Base-by-base conservation (phyloP, 352 stramenopile genomes). In the Pythium periplocum region DNA sequence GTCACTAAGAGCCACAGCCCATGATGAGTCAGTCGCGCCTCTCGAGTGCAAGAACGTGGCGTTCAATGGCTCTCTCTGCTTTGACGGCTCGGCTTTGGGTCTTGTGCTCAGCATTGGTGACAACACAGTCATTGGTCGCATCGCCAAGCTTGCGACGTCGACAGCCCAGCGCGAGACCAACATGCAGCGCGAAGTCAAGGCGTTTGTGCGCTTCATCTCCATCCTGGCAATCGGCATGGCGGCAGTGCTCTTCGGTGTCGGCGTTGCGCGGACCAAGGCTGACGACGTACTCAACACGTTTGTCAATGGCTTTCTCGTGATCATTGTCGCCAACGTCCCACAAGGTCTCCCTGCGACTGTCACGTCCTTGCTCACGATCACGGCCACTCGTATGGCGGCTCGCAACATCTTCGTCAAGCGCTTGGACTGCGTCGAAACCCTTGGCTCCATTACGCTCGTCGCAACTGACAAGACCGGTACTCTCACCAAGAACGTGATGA, bases 391-490 rank as follows among this genome's bases (percentile, higher is more conserved):
- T 55, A 73, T 69, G 30, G 17, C 17, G 17, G 17, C 73, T 96
- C 42, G 72, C 71, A 12, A 26, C 17, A 26, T 26, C 17, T 26
- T 26, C 17, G 17, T 26, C 17, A 26, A 26, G 17, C 17, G 17
- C 68, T 84, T 97, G 4, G 78, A 86, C 34, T 87, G 87, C 33
- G 90, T 97, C 53, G 82, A 97, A 59, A 85, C 90, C 8, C 64
- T 97, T 48, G 87, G 84, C 2, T 74, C 71, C 38, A 95, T 96
- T 70, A 72, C 69, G 41, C 69, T 96, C 30, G 74, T 97, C 26
- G 96, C 88, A 35, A 94, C 83, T 0, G 92, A 98, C 68, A 97
- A 96, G 67, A 97, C 87, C 6, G 87, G 86, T 26, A 97, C 89
- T 34, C 74, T 97, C 4, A 97, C 89, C 6, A 77, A 72, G 50